Evolutionary conservation across 345 rosid genomes (phyloP), one percentile per base, ranked within the genome.

Genomic region (Corchorus capsularis): DNA sequence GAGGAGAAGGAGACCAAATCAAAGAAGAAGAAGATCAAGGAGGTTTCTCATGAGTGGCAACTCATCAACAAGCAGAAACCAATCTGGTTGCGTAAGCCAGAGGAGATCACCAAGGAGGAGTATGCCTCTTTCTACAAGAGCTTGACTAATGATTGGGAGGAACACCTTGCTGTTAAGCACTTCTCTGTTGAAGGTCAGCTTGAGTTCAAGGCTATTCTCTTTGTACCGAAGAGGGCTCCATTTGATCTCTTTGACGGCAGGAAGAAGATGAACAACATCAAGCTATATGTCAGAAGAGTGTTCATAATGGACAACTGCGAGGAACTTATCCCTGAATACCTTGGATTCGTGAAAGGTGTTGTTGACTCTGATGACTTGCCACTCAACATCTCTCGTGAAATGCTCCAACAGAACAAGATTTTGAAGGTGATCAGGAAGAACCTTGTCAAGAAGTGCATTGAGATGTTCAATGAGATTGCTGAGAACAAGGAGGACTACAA

Each of bases 251-350:
- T 94, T 0, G 98, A 94, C 84, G 90, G 92, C 0, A 85, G 89
- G 14, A 94, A 94, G 89, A 94, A 89, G 85, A 50, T 83, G 82
- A 94, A 92, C 93, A 94, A 94, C 86, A 89, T 94, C 81, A 94
- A 94, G 87, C 83, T 92, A 2, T 94, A 94, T 20, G 97, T 94
- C 8, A 80, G 97, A 80, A 84, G 97, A 59, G 98, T 94, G 37
- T 94, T 94, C 78, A 94, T 94, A 2, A 92, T 94, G 98, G 98
- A 94, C 85, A 94, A 94, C 73, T 94, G 98, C 34, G 98, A 94
- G 63, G 98, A 94, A 49, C 85, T 94, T 0, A 94, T 92, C 4
- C 94, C 96, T 0, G 97, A 94, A 80, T 94, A 85, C 71, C 96
- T 92, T 4, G 86, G 96, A 27, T 94, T 94, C 3, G 88, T 94